phyloP scores from a whole-genome alignment of 805 yeast species.

The Myxozyma neotropica region DNA sequence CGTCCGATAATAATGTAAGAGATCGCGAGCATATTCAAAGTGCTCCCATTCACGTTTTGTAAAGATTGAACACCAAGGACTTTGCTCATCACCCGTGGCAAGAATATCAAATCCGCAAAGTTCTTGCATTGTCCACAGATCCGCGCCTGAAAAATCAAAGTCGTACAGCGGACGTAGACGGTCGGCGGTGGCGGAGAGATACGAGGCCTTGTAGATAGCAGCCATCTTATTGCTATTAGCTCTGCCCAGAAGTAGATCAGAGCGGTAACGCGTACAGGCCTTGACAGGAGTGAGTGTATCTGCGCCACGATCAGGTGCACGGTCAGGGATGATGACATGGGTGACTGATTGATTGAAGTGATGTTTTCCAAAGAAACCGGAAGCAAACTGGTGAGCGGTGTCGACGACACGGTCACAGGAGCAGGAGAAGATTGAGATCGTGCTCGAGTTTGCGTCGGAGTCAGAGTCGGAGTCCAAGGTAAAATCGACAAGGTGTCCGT shows the following conservation, averaged over 20 bases:
- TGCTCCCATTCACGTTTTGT: constrained; percentile 28
- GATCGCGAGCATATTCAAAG: constrained; percentile 32
- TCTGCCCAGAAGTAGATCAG: constrained; percentile 19
- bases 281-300: constrained; percentile 34
- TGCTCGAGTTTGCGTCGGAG: background rate
- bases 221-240: background rate
- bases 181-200: constrained; percentile 11
- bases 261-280: constrained; percentile 21
- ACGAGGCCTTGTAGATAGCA: constrained; percentile 8
- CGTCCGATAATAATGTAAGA: constrained; percentile 30
- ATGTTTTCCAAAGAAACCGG: constrained; percentile 26
- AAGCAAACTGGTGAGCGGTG: constrained; percentile 29
- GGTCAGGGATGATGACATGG: constrained; percentile 28
- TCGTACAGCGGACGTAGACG: constrained; percentile 10
- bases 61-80: constrained; percentile 28
- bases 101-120: constrained; percentile 32
- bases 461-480: background rate
- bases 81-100: constrained; percentile 15
- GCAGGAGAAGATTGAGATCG: constrained; percentile 28
- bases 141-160: constrained; percentile 15
- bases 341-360: background rate
- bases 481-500: constrained; percentile 17
- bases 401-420: constrained; percentile 28
- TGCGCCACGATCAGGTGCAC: constrained; percentile 24
- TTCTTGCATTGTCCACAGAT: constrained; percentile 33